Conservation (phyloP, 2,329 filamentous ascomycete genomes). For the Epichloe brachyelytri region DNA sequence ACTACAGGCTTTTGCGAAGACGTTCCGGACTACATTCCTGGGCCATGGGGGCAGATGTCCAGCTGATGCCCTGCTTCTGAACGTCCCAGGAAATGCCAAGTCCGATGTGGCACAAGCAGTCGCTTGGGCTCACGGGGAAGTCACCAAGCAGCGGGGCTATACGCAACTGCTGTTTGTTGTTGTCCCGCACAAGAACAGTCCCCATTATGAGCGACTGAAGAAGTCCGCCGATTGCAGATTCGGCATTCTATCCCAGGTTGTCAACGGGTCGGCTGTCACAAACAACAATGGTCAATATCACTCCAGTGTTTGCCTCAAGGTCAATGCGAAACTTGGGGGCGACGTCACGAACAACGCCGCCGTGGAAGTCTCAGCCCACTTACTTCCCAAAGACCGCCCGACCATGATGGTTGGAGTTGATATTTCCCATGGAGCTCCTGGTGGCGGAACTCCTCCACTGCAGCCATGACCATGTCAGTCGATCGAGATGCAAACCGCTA, state of each 20-base stretch:
- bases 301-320: constrained; percentile 91
- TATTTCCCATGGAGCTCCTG: constrained; percentile 71
- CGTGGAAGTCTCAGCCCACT: constrained; percentile 18
- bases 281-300: constrained; percentile 71
- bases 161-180: constrained; percentile 75
- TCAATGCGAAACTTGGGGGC: constrained; percentile 90
- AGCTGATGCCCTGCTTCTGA: constrained; percentile 21
- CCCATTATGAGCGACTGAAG: constrained; percentile 75
- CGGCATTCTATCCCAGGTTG: constrained; percentile 70
- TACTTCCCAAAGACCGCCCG: constrained; percentile 29
- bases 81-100: constrained; percentile 17
- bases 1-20: constrained; percentile 20
- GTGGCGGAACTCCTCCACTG: constrained; percentile 57
- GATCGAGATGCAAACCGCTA: constrained; percentile 64
- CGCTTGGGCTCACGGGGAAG: constrained; percentile 25
- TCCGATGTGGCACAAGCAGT: constrained; percentile 40
- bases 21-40: constrained; percentile 33
- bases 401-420: constrained; percentile 87
- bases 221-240: constrained; percentile 76
- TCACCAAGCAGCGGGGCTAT: constrained; percentile 39
- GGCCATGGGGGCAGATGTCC: constrained; percentile 35
- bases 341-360: constrained; percentile 38
- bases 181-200: constrained; percentile 55
- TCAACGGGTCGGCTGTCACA: constrained; percentile 57
- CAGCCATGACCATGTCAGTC: constrained; percentile 73